Conservation (phyloP, 2,329 filamentous ascomycete species). For the Alternaria longipes region DNA sequence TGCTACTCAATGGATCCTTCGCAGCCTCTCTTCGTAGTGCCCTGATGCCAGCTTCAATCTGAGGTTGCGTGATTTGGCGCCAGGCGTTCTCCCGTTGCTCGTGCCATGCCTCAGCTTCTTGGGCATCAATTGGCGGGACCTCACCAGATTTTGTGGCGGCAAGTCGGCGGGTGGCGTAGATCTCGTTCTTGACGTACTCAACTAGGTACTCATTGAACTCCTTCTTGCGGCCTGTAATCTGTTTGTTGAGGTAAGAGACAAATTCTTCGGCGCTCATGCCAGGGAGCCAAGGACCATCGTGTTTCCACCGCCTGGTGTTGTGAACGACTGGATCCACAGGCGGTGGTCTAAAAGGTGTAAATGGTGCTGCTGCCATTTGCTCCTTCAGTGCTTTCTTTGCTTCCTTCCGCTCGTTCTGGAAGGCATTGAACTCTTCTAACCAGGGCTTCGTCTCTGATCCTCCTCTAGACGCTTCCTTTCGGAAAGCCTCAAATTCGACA, state of each 20-base stretch:
- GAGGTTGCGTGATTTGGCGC: constrained; percentile 34
- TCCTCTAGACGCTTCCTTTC: not conserved
- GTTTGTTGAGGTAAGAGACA: constrained; percentile 57
- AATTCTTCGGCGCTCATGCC: constrained; percentile 66
- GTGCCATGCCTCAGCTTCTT: constrained; percentile 34
- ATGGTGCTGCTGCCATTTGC: constrained; percentile 8
- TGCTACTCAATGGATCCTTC: constrained; percentile 56
- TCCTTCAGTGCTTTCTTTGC: constrained; percentile 23
- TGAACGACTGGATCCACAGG: constrained; percentile 34
- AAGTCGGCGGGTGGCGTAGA: constrained; percentile 40
- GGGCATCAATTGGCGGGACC: constrained; percentile 32
- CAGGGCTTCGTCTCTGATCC: constrained; percentile 5
- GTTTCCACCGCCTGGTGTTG: constrained; percentile 61
- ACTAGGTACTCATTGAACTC: constrained; percentile 45
- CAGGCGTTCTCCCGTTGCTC: constrained; percentile 35
- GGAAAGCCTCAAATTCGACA: constrained; percentile 4
- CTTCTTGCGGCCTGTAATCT: constrained; percentile 50
- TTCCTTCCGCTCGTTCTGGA: constrained; percentile 5
- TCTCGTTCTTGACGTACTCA: constrained; percentile 45
- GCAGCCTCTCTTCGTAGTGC: constrained; percentile 59
- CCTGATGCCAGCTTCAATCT: constrained; percentile 44
- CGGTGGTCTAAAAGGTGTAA: constrained; percentile 33
- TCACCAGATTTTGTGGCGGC: constrained; percentile 27
- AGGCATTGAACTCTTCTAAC: constrained; percentile 9
- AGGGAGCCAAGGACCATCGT: constrained; percentile 66